Conservation (phyloP, 2,329 filamentous ascomycete species). For the Aspergillus novoparasiticus region DNA sequence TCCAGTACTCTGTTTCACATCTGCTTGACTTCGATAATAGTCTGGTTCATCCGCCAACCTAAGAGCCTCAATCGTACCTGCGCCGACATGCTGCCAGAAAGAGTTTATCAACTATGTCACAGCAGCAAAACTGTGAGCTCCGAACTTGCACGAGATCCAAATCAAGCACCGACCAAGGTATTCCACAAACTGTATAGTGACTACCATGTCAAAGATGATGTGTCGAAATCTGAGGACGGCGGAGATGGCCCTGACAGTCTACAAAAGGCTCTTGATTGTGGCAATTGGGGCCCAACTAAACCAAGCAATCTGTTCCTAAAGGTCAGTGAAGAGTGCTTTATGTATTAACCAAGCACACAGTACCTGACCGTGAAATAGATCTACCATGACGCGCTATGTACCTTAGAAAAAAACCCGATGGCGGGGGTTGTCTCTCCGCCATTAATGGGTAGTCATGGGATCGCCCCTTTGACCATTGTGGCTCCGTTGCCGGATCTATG, state of each 20-base stretch:
- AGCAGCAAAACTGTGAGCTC: constrained; percentile 60
- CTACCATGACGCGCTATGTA: constrained; percentile 64
- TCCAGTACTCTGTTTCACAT: constrained; percentile 6
- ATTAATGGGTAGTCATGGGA: constrained; percentile 63
- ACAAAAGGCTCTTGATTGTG: constrained; percentile 60
- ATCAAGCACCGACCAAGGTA: constrained; percentile 55
- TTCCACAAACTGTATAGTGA: constrained; percentile 59
- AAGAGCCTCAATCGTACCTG: constrained; percentile 17
- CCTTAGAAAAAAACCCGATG: constrained; percentile 43
- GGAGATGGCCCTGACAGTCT: constrained; percentile 46
- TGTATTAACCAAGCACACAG: background rate
- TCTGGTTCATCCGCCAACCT: constrained; percentile 17
- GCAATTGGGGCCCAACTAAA: constrained; percentile 64
- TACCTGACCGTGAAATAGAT: constrained; percentile 41
- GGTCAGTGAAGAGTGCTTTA: constrained; percentile 35
- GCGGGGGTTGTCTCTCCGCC: constrained; percentile 58
- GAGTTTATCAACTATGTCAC: constrained; percentile 57
- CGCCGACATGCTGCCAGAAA: constrained; percentile 45
- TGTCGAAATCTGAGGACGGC: constrained; percentile 21
- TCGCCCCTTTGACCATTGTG: constrained; percentile 69
- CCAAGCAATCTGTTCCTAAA: constrained; percentile 70
- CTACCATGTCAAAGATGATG: constrained; percentile 30
- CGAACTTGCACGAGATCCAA: constrained; percentile 57
- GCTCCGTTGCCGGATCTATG: constrained; percentile 70
- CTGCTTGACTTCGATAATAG: constrained; percentile 3